phyloP scores from a whole-genome alignment of 1,139 yeast genomes.

The Meyerozyma sp. region DNA sequence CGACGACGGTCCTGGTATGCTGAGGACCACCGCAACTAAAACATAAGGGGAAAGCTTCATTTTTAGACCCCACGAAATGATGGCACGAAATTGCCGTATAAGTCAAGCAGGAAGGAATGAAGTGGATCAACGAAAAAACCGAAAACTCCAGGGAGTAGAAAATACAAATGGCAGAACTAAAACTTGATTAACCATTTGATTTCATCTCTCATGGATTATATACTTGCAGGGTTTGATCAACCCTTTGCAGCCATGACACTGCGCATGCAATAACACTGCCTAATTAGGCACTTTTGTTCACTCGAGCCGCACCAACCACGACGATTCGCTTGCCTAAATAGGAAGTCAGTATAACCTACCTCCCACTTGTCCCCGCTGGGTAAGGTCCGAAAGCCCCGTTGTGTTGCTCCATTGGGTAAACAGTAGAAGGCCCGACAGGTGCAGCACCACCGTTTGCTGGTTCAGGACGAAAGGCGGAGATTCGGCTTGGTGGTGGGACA shows the following conservation, averaged over 20 bases:
- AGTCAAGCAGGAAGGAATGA: background rate
- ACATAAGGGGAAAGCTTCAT: background rate
- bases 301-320: background rate
- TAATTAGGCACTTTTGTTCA: background rate
- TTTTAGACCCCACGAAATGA: background rate
- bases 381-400: background rate
- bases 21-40: background rate
- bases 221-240: background rate
- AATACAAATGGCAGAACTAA: background rate
- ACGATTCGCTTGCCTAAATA: background rate
- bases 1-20: background rate
- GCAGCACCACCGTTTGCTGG: background rate
- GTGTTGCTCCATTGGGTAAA: background rate
- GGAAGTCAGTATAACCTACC: background rate
- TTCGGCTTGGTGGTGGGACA: background rate
- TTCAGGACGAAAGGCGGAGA: background rate
- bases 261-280: background rate
- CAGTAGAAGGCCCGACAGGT: background rate
- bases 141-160: background rate
- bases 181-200: background rate
- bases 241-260: conserved; percentile 1
- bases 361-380: background rate
- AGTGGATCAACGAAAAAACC: background rate
- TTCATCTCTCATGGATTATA: background rate
- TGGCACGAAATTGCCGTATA: background rate